These are phyloP conservation scores for Pseudozyma pruni DNA, from an alignment of 1,284 basidiomycete species.

Conservation along the genomic window DNA sequence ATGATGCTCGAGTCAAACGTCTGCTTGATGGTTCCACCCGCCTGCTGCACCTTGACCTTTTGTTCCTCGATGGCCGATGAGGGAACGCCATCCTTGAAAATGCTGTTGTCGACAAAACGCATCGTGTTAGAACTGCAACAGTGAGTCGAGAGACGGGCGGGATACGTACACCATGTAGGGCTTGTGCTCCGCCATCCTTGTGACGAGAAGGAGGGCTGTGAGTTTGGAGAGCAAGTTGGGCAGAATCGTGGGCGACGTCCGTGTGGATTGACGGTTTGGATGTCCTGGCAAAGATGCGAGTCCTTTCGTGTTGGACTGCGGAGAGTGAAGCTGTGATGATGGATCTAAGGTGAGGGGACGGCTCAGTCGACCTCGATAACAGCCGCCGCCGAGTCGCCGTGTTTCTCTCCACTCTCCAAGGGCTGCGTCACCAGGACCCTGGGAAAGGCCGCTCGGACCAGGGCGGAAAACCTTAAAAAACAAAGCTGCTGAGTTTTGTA, in stretches of 20 bases:
- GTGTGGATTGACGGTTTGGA: no score
- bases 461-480: not conserved
- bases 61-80: constrained; percentile 51
- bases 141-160: not conserved
- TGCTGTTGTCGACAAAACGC: constrained; percentile 18
- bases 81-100: constrained; percentile 56
- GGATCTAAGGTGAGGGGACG: constrained; percentile 3
- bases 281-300: no score
- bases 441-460: constrained; percentile 24
- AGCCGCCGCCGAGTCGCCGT: not conserved
- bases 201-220: constrained; percentile 14
- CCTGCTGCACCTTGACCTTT: constrained; percentile 42
- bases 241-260: no score
- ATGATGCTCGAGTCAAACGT: constrained; percentile 59
- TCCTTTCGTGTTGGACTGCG: no score
- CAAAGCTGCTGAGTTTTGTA: not conserved
- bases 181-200: constrained; percentile 49
- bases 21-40: constrained; percentile 60
- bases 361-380: constrained; percentile 4
- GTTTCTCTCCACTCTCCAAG: constrained; percentile 11
- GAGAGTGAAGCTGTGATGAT: no score
- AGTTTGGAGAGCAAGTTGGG: constrained; percentile 17
- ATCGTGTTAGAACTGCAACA: not conserved
- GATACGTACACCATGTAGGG: constrained; percentile 57
- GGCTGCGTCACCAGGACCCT: constrained; percentile 15